These are phyloP conservation scores for Taphrina communis DNA, from an alignment of 1,139 yeast species.

Conservation along the genomic window DNA sequence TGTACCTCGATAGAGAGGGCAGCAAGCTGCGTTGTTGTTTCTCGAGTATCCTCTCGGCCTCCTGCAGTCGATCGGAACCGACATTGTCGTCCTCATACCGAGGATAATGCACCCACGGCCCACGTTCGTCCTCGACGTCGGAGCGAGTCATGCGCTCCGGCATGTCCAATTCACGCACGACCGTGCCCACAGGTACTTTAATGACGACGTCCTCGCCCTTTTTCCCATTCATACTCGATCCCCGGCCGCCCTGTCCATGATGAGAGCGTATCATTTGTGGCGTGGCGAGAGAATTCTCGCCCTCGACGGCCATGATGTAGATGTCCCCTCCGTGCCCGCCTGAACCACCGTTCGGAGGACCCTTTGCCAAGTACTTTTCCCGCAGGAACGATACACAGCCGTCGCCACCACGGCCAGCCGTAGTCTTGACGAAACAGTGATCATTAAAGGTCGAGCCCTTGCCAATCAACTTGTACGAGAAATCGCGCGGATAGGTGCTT, in stretches of 20 bases:
- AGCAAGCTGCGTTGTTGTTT: slow-evolving; percentile 69
- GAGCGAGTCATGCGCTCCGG: slow-evolving; percentile 77
- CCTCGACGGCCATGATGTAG: slow-evolving; percentile 78
- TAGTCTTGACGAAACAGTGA: slow-evolving; percentile 46
- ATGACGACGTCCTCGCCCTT: slow-evolving; percentile 78
- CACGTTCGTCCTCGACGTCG: slow-evolving; percentile 61
- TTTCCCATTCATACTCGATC: slow-evolving; percentile 81
- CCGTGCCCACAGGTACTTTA: slow-evolving; percentile 89
- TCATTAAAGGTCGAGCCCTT: slow-evolving; percentile 36
- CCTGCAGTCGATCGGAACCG: slow-evolving; percentile 23
- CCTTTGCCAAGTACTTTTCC: slow-evolving; percentile 81
- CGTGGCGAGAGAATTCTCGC: slow-evolving; percentile 66
- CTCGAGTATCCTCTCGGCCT: slow-evolving; percentile 48
- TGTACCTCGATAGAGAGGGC: slow-evolving; percentile 63
- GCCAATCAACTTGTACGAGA: slow-evolving; percentile 32
- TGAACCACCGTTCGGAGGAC: slow-evolving; percentile 98
- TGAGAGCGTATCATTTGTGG: slow-evolving; percentile 71
- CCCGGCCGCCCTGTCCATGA: slow-evolving; percentile 73
- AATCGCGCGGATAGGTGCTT: slow-evolving; percentile 21
- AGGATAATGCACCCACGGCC: slow-evolving; percentile 39
- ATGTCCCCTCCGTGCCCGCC: slow-evolving; percentile 94
- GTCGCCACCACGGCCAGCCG: slow-evolving; percentile 82
- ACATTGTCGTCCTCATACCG: slow-evolving; percentile 39
- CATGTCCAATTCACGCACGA: slow-evolving; percentile 51
- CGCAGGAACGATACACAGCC: slow-evolving; percentile 85